Evolutionary conservation across 345 rosid genomes (phyloP), one percentile per base, ranked within the genome.

Genomic region (Melastoma malabathricum): DNA sequence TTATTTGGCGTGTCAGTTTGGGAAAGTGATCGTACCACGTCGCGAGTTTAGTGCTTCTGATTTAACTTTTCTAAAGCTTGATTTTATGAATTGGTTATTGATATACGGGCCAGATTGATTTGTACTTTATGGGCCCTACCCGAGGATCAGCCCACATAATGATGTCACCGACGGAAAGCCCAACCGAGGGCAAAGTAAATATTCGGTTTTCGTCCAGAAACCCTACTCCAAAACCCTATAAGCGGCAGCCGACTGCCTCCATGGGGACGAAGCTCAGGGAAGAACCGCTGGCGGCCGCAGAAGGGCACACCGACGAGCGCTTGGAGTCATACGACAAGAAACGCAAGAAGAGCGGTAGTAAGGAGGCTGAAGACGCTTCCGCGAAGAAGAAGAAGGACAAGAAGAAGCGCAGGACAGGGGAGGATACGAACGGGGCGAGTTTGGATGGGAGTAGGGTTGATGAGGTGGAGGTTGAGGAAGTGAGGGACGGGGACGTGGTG

Each of bases 401-500:
- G 54, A 64, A 66, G 60, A 70, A 64, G 18, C 64, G 65, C 58
- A 69, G 61, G 63, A 48, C 57, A 46, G 64, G 61, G 18, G 71
- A 46, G 18, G 41, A 48, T n/a, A 54, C 57, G 54, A 59, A 61
- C 4, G 74, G 50, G 47, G 52, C 27, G 41, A 52, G 25, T 6
- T 17, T 19, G 3, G 63, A 15, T 25, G 74, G 74, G 38, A 47
- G 18, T 14, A 50, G 27, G 10, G 44, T 15, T 8, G 49, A 34
- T 45, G 29, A 44, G 16, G 61, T 52, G 47, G 41, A 29, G 23
- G 61, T 43, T 2, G 70, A 58, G 44, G 75, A 59, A 54, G 72
- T 55, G 25, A 76, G 64, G 43, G 66, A 58, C 47, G 74, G 65
- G 12, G 73, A 74, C 34, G 85, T 87, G 46, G 59, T 59, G 44